Percentiles rank a stretch among this genome's conserved stretches.
Evolutionary conservation across 2,329 filamentous ascomycete species (phyloP).

Genomic region (Trichoderma lentiforme): DNA sequence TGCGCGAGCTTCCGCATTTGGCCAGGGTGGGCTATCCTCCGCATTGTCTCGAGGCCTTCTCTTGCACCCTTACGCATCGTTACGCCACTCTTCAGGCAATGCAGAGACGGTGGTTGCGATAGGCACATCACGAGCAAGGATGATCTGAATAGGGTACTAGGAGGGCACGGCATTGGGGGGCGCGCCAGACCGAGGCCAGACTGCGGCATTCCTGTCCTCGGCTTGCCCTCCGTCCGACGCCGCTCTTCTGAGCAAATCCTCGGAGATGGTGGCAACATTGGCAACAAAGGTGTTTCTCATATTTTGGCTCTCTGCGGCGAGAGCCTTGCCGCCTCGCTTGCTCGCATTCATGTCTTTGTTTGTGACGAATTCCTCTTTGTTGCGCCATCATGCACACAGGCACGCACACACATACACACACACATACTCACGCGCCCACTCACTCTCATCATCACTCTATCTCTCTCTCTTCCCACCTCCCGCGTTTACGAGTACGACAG

Average conservation of each 20-base stretch:
- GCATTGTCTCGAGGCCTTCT: constrained; percentile 17
- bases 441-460: background rate
- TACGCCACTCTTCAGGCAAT: constrained; percentile 14
- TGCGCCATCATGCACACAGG: constrained; percentile 21
- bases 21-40: constrained; percentile 19
- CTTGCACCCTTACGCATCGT: constrained; percentile 20
- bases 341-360: background rate
- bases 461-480: background rate
- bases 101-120: background rate
- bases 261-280: constrained; percentile 3
- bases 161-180: background rate
- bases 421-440: background rate
- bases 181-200: background rate
- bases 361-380: constrained; percentile 17
- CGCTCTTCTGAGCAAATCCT: background rate
- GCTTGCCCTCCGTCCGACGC: background rate
- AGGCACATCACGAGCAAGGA: constrained; percentile 12
- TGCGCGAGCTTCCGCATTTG: constrained; percentile 22
- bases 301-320: background rate
- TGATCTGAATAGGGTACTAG: background rate
- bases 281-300: background rate
- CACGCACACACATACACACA: background rate
- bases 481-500: background rate
- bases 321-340: constrained; percentile 5
- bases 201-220: background rate